Evolutionary conservation across 2,329 filamentous ascomycete species (phyloP).

Genomic region (Fusarium longipes): DNA sequence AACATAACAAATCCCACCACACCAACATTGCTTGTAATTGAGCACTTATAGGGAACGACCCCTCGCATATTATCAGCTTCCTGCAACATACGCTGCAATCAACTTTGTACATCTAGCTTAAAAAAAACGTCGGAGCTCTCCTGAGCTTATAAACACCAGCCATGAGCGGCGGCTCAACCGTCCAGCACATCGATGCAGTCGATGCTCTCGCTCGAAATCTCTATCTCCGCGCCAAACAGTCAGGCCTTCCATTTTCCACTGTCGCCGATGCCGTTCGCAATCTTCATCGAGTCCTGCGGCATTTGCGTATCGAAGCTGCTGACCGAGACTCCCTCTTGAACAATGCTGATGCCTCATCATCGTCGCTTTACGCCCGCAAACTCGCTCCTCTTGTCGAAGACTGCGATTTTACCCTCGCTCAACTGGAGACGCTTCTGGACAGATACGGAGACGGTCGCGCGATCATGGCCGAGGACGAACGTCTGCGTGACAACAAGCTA

Average conservation of each 20-base stretch:
- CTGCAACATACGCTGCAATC: background rate
- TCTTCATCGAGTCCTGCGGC: conserved; percentile 66
- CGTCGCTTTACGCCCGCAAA: conserved; percentile 60
- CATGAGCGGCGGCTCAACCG: conserved; percentile 50
- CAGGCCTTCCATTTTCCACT: conserved; percentile 60
- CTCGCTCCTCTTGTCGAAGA: conserved; percentile 65
- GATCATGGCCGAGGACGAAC: conserved; percentile 46
- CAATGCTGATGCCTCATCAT: conserved; percentile 49
- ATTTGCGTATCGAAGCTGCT: conserved; percentile 68
- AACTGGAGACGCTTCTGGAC: conserved; percentile 65
- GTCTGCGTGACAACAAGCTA: conserved; percentile 53
- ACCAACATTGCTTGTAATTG: background rate
- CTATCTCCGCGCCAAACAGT: conserved; percentile 63
- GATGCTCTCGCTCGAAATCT: conserved; percentile 67
- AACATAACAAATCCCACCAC: background rate
- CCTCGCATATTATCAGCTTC: background rate
- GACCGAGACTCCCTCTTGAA: conserved; percentile 68
- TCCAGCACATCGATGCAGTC: conserved; percentile 64
- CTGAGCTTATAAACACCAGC: conserved; percentile 35
- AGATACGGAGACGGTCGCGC: conserved; percentile 53
- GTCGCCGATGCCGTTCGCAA: conserved; percentile 62
- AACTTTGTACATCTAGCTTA: background rate
- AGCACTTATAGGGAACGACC: conserved; percentile 1
- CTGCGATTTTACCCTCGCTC: conserved; percentile 64
- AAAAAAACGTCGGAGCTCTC: conserved; percentile 9